These are phyloP conservation scores for Triangularia verruculosa DNA, from an alignment of 2,329 filamentous ascomycete genomes.

Conservation along the genomic window DNA sequence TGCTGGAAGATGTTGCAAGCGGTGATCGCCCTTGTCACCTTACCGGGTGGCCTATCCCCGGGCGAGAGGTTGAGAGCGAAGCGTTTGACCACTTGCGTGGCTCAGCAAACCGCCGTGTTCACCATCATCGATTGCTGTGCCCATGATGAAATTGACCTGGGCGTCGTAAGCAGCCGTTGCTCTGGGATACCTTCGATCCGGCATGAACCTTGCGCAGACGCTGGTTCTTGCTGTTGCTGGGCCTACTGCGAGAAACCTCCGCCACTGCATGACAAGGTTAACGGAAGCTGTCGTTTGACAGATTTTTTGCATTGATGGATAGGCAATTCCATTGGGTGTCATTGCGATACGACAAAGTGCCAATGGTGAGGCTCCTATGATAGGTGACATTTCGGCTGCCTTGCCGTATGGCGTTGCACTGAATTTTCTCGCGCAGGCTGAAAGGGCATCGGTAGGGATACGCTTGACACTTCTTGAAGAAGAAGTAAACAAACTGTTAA, in stretches of 20 bases:
- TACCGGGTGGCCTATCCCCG: slow-evolving; percentile 45
- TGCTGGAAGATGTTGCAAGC: slow-evolving; percentile 13
- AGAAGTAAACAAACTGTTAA: neutral
- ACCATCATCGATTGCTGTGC: slow-evolving; percentile 19
- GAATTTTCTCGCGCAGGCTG: neutral
- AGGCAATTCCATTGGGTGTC: neutral
- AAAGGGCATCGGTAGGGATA: neutral
- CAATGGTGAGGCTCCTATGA: neutral
- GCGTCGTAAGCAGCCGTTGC: slow-evolving; percentile 42
- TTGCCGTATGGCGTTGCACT: neutral
- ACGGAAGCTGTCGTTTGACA: too few relatives aligned
- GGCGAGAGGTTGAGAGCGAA: neutral
- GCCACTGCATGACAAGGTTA: too few relatives aligned
- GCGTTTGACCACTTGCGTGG: neutral
- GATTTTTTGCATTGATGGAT: too few relatives aligned
- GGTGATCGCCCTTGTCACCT: slow-evolving; percentile 49
- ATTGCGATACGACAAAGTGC: neutral
- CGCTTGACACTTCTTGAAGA: neutral
- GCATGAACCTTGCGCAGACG: slow-evolving; percentile 45
- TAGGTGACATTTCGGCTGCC: neutral
- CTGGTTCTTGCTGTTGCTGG: slow-evolving; percentile 43
- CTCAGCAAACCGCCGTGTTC: too few relatives aligned
- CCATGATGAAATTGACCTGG: slow-evolving; percentile 20
- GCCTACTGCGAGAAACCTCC: slow-evolving; percentile 19
- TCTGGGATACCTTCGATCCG: slow-evolving; percentile 41